A percentile compares a stretch with the other conserved stretches of the same genome.
Evolutionary conservation across 768 basidiomycete species (phyloP).

Genomic region (Dacryopinax primogenitus): DNA sequence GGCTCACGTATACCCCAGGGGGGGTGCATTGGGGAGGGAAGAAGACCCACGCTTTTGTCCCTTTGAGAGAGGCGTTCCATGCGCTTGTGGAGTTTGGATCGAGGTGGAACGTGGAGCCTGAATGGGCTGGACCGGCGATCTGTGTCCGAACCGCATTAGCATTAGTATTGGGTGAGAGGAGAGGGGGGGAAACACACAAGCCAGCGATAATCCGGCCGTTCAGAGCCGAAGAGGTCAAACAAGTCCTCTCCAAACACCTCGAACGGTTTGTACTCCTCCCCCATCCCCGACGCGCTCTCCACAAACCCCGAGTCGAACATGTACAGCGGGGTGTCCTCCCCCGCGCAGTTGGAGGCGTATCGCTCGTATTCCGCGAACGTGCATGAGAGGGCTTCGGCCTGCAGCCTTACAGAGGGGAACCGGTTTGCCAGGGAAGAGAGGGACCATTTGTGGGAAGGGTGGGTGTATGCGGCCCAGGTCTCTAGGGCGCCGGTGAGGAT

Average conservation of each 20-base stretch:
- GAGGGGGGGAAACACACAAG: slow-evolving; percentile 14
- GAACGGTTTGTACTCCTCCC: slow-evolving; percentile 18
- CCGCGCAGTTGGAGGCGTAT: slow-evolving; percentile 18
- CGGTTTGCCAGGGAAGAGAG: slow-evolving; percentile 16
- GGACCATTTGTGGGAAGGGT: slow-evolving; percentile 15
- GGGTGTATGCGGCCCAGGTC: slow-evolving; percentile 12
- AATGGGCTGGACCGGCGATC: slow-evolving; percentile 22
- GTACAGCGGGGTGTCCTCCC: slow-evolving; percentile 23
- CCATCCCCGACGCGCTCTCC: slow-evolving; percentile 10
- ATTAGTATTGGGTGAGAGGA: neutral
- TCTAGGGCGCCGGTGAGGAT: slow-evolving; percentile 18
- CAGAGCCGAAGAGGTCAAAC: slow-evolving; percentile 19
- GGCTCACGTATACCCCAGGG: slow-evolving; percentile 21
- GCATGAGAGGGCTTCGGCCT: slow-evolving; percentile 20
- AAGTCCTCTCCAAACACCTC: slow-evolving; percentile 20
- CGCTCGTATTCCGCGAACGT: slow-evolving; percentile 16
- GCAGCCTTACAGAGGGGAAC: slow-evolving; percentile 17
- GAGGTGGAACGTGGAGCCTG: slow-evolving; percentile 23
- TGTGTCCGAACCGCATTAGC: neutral
- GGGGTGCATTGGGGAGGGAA: slow-evolving; percentile 22
- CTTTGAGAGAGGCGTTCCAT: slow-evolving; percentile 21
- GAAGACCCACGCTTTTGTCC: slow-evolving; percentile 21
- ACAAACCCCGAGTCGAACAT: slow-evolving; percentile 23
- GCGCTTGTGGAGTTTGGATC: slow-evolving; percentile 19
- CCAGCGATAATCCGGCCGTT: slow-evolving; percentile 24